Percentiles rank a stretch among this genome's conserved stretches.
phyloP scores from a whole-genome alignment of 148 eudicot species.

The Chenopodium quinoa region DNA sequence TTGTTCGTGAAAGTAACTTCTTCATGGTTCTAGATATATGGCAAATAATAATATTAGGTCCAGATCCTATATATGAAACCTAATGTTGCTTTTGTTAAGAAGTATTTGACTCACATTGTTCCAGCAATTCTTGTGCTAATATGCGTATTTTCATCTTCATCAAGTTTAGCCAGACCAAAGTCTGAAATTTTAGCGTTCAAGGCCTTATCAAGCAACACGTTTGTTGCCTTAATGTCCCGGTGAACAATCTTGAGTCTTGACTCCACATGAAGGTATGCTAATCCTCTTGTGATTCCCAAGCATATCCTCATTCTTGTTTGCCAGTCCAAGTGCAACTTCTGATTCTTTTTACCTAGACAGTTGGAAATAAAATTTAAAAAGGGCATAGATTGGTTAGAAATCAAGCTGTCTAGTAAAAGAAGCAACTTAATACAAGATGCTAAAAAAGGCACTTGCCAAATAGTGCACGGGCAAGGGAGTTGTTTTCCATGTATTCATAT shows the following conservation, averaged over 20 bases:
- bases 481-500: conserved; percentile 86
- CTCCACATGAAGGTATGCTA: conserved; percentile 59
- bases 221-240: conserved; percentile 83
- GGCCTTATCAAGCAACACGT: conserved; percentile 71
- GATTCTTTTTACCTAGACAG: conserved; percentile 36
- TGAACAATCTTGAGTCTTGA: conserved; percentile 69
- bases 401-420: not conserved
- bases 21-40: not conserved
- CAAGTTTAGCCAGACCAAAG: conserved; percentile 87
- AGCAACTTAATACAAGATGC: not conserved
- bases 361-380: not conserved
- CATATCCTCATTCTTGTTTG: conserved; percentile 47
- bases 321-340: conserved; percentile 44
- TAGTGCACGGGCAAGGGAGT: conserved; percentile 71
- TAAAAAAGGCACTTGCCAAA: conserved; percentile 45
- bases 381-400: not conserved
- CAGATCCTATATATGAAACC: not conserved
- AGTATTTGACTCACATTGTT: conserved; percentile 53
- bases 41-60: not conserved
- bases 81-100: not conserved
- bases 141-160: conserved; percentile 76
- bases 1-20: not conserved
- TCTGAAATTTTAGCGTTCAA: conserved; percentile 79
- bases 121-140: conserved; percentile 79
- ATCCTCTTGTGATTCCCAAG: conserved; percentile 51